Evolutionary conservation across 2,329 filamentous ascomycete genomes (phyloP).

Genomic region (Fusarium nelsonii): DNA sequence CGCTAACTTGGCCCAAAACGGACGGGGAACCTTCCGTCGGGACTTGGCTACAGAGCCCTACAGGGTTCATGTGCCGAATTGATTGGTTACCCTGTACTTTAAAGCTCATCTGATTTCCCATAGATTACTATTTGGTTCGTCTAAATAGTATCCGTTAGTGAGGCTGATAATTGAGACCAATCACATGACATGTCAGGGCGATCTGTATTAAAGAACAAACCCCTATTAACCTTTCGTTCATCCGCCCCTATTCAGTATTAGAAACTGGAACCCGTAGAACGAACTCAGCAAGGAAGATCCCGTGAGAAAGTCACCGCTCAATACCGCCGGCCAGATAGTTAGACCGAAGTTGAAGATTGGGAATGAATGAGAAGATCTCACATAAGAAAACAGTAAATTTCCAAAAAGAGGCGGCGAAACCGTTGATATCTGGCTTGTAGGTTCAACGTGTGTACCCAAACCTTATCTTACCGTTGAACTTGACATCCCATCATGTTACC

Average conservation of each 20-base stretch:
- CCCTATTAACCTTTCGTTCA: neutral
- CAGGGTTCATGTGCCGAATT: neutral
- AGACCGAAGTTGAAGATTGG: neutral
- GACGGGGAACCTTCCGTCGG: too few relatives aligned
- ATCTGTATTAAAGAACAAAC: neutral
- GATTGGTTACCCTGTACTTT: constrained; percentile 27
- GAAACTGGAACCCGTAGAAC: neutral
- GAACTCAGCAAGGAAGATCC: neutral
- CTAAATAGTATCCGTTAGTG: neutral
- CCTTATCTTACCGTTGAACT: constrained; percentile 17
- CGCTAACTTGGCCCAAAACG: constrained; percentile 1
- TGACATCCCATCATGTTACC: neutral
- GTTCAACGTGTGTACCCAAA: constrained; percentile 14
- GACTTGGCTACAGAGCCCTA: neutral
- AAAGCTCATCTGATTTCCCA: neutral
- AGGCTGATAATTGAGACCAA: neutral
- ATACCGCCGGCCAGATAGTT: neutral
- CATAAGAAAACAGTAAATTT: neutral
- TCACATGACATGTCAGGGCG: neutral
- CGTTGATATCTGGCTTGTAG: constrained; percentile 6
- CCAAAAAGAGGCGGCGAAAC: neutral
- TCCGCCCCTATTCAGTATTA: neutral
- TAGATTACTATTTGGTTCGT: neutral
- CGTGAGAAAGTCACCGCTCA: neutral
- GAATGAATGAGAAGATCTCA: neutral